Evolutionary conservation across 495 filamentous ascomycete species (phyloP), one percentile per base, ranked within the genome.

Genomic region (Podospora australis): DNA sequence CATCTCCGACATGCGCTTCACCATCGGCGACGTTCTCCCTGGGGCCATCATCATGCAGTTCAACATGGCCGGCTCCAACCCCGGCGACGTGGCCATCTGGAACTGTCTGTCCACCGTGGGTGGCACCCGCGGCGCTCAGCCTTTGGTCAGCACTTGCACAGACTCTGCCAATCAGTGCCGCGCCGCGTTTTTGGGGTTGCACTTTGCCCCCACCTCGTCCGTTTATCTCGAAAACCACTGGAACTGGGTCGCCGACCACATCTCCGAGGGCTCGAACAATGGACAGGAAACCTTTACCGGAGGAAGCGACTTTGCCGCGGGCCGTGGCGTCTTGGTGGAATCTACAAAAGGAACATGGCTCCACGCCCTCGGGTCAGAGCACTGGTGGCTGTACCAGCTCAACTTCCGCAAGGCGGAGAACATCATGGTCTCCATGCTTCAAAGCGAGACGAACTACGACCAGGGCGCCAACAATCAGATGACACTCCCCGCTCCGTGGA

Each of bases 371-470:
- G 78, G 77, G 0, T 81, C 81, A 14, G 88, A 94, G 68, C 88
- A 94, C 58, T 78, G 79, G 63, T 73, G 76, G 45, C 69, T 91
- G 5, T 89, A 88, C 54, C 83, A 91, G 54, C 86, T 89, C 59
- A 82, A 89, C 46, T 63, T 90, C 44, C 65, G 77, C 29, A 79
- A 78, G 46, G 86, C 90, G 0, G 66, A 80, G 43, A 86, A 90
- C 57, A 75, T 95, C 29, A 82, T 87, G 60, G 83, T 92, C 68
- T 79, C 75, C 8, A 59, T 88, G 53, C 87, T 95, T 41, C 90
- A 96, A 60, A 81, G 83, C 21, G 90, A 96, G 64, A 95, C 90
- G 1, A 87, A 90, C 41, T 95, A 95, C 70, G 88, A 84, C 71
- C 88, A 92, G 68, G 75, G 79, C 38, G 90, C 94, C 65, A 84